Percentiles rank a stretch among this genome's conserved stretches.
phyloP scores from a whole-genome alignment of 768 basidiomycete species.

The Mycena chlorophos region DNA sequence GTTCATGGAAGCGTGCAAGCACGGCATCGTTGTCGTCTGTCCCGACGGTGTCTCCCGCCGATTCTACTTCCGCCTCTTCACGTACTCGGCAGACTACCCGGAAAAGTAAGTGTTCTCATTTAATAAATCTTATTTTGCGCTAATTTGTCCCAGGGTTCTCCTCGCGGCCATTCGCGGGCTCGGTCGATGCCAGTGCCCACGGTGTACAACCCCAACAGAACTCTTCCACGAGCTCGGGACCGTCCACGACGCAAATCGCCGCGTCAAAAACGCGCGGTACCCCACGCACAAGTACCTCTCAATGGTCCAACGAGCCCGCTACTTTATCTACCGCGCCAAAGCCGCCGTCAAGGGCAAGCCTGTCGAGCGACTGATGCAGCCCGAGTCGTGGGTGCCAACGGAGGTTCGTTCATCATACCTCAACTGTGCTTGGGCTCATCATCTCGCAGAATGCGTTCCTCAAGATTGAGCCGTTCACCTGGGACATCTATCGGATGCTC shows the following conservation, averaged over 20 bases:
- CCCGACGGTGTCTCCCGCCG: conserved; percentile 1
- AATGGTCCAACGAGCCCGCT: neutral
- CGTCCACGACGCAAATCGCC: neutral
- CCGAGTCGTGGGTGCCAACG: conserved; percentile 1
- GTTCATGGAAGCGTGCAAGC: conserved; percentile 1
- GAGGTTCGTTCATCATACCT: neutral
- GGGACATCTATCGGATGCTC: conserved; percentile 18
- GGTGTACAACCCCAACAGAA: conserved; percentile 27
- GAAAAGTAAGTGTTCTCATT: conserved; percentile 1
- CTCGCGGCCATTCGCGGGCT: conserved; percentile 24
- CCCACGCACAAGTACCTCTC: neutral
- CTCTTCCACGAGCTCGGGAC: conserved; percentile 26
- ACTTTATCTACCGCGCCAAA: neutral
- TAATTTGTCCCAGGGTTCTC: conserved; percentile 23
- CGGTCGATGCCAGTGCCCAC: conserved; percentile 33
- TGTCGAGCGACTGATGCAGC: neutral
- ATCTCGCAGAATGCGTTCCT: neutral
- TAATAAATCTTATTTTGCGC: no score
- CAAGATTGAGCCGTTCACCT: neutral
- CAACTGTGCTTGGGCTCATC: neutral
- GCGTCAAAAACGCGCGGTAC: neutral
- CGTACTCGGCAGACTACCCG: conserved; percentile 5
- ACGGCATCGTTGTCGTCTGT: conserved; percentile 1
- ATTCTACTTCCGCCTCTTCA: conserved; percentile 3
- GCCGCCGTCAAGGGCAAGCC: neutral